These are phyloP conservation scores for Laburnicola sp. DNA, from an alignment of 2,329 filamentous ascomycete genomes.

Conservation along the genomic window DNA sequence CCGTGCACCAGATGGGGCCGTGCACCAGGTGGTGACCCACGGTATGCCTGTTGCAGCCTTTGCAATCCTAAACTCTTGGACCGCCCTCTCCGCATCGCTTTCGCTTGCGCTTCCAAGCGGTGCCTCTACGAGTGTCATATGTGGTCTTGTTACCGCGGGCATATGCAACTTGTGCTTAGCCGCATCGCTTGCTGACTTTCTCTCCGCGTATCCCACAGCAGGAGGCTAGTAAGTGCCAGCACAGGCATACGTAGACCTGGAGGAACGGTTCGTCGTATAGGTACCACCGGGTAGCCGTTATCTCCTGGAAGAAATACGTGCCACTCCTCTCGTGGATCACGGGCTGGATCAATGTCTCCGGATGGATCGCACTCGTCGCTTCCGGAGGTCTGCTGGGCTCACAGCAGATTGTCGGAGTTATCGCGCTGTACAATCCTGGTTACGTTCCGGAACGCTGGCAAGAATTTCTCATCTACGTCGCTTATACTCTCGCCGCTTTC, in stretches of 20 bases:
- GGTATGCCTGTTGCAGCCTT: constrained; percentile 67
- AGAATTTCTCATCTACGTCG: constrained; percentile 73
- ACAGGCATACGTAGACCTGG: constrained; percentile 22
- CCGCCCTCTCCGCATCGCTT: constrained; percentile 61
- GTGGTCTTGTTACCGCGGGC: constrained; percentile 62
- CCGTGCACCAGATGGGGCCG: no score
- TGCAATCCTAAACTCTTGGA: constrained; percentile 67
- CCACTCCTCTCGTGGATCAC: constrained; percentile 69
- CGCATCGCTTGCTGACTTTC: constrained; percentile 70
- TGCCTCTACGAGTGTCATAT: constrained; percentile 71
- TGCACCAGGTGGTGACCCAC: no score
- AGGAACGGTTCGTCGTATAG: constrained; percentile 33
- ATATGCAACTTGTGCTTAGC: constrained; percentile 72
- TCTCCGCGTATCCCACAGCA: constrained; percentile 63
- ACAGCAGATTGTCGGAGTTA: constrained; percentile 67
- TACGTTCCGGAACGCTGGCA: constrained; percentile 67
- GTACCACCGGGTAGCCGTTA: constrained; percentile 72
- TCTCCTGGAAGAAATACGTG: constrained; percentile 63
- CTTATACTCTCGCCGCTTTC: constrained; percentile 63
- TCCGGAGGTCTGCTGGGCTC: constrained; percentile 69
- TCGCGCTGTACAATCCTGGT: constrained; percentile 61
- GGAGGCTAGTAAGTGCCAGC: constrained; percentile 34
- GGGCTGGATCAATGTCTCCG: constrained; percentile 73
- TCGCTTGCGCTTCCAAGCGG: constrained; percentile 69
- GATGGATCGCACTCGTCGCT: constrained; percentile 68